A percentile compares a stretch with the other conserved stretches of the same genome.
phyloP scores from a whole-genome alignment of 116 monocot species.

The Trichopus zeylanicus region DNA sequence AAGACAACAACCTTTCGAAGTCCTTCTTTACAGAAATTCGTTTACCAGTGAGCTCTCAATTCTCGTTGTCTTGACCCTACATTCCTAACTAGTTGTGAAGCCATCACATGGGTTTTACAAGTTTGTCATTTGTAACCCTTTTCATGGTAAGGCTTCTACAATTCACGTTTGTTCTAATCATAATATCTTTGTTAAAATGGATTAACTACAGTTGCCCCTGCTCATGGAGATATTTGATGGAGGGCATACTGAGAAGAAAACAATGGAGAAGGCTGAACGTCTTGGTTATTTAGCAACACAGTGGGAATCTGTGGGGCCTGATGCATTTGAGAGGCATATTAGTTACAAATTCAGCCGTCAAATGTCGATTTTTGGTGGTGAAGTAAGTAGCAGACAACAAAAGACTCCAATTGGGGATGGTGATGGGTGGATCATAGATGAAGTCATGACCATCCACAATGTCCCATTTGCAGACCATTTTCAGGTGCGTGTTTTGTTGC shows the following conservation, averaged over 20 bases:
- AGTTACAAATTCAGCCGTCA: slow-evolving; percentile 36
- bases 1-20: slow-evolving; percentile 8
- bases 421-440: slow-evolving; percentile 42
- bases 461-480: slow-evolving; percentile 43
- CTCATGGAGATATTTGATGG: slow-evolving; percentile 39
- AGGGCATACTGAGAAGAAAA: slow-evolving; percentile 28
- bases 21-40: not conserved
- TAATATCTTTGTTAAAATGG: not conserved
- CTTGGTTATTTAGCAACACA: slow-evolving; percentile 24
- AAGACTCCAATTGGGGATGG: slow-evolving; percentile 12
- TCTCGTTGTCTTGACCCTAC: too few relatives aligned
- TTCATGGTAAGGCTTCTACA: not conserved
- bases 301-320: slow-evolving; percentile 27
- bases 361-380: slow-evolving; percentile 36
- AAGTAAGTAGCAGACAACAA: slow-evolving; percentile 37
- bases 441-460: slow-evolving; percentile 39
- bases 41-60: not conserved
- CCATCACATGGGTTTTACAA: too few relatives aligned
- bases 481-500: slow-evolving; percentile 5
- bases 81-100: too few relatives aligned
- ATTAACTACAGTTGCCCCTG: slow-evolving; percentile 12
- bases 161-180: slow-evolving; percentile 1
- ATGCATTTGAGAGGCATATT: slow-evolving; percentile 21
- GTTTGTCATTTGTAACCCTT: not conserved
- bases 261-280: slow-evolving; percentile 42